These are phyloP conservation scores for Fusarium miscanthi DNA, from an alignment of 2,329 filamentous ascomycete species.

Conservation along the genomic window DNA sequence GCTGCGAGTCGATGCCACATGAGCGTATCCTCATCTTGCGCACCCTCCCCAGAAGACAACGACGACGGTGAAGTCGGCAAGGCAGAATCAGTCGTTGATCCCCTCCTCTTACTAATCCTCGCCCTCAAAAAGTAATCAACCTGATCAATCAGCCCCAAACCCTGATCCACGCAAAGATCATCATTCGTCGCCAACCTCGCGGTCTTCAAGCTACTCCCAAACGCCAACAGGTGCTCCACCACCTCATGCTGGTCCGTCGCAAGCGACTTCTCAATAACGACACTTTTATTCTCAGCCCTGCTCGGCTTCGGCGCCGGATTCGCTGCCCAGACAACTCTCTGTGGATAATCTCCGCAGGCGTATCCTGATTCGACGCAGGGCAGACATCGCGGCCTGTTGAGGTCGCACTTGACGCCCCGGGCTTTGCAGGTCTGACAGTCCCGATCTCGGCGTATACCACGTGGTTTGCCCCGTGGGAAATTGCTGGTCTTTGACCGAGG, in stretches of 20 bases:
- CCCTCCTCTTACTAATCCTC: slow-evolving; percentile 31
- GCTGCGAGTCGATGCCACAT: slow-evolving; percentile 48
- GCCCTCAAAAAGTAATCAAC: slow-evolving; percentile 44
- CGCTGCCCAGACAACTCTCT: slow-evolving; percentile 47
- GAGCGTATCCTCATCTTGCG: neutral
- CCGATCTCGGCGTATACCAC: slow-evolving; percentile 46
- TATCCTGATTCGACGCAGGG: slow-evolving; percentile 46
- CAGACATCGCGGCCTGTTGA: slow-evolving; percentile 44
- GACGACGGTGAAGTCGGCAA: neutral
- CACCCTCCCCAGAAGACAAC: fast-evolving
- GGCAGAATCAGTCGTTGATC: neutral
- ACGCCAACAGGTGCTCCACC: slow-evolving; percentile 32
- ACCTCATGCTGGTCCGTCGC: slow-evolving; percentile 8
- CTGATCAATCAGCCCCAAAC: slow-evolving; percentile 40
- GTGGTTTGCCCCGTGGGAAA: slow-evolving; percentile 41
- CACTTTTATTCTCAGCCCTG: neutral
- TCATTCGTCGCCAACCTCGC: neutral
- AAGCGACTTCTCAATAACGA: neutral
- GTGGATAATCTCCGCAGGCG: slow-evolving; percentile 47
- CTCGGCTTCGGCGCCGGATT: neutral
- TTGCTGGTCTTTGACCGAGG: slow-evolving; percentile 5
- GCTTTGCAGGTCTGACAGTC: slow-evolving; percentile 44
- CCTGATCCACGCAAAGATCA: slow-evolving; percentile 17
- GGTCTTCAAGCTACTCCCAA: slow-evolving; percentile 43
- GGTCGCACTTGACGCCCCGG: slow-evolving; percentile 44